Base-by-base conservation (phyloP, 805 yeast genomes). In the Hanseniaspora lindneri region DNA sequence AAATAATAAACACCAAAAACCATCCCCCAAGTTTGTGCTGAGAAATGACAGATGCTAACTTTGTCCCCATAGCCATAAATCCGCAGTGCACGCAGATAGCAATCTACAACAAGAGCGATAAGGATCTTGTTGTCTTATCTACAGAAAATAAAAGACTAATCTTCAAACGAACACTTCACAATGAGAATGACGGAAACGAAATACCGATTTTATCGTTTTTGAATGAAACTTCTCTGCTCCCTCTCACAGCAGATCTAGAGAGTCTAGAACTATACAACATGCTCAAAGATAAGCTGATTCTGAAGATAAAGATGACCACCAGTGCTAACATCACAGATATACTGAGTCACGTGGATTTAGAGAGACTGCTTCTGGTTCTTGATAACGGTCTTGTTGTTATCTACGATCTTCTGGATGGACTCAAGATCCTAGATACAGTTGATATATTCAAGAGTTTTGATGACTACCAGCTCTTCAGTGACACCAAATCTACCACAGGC, bases 381-480 rank as follows among this genome's bases (percentile, higher is more conserved):
- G 49, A 46, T 20, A 39, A 29, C 8, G 49, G 49, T 7, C 17
- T 34, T 2, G 39, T 46, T 30, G 9, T 46, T 8, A 46, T 46
- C 3, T 46, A 46, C 25, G 49, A 46, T 33, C 23, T 46, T 13
- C 39, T 46, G 14, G 49, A 46, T 39, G 49, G 49, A 5, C 24
- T 46, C 1, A 46, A 46, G 20, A 46, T 46, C 3, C 13, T 46
- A 4, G 49, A 46, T 16, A 35, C 49, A 1, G 16, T 46, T 3
- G 49, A 46, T 5, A 46, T 46, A 13, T 46, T 39, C 28, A 46
- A 46, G 16, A 46, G 49, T 36, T 46, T 39, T 32, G 49, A 46
- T 46, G 49, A 46, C n/a, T 46, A 35, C 19, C 49, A 46, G 10
- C 24, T 46, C 5, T 46, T 46, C 23, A 46, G 43, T 17, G 30